A percentile compares a stretch with the other conserved stretches of the same genome.
Evolutionary conservation across 768 basidiomycete species (phyloP).

Genomic region (Suillus subluteus): DNA sequence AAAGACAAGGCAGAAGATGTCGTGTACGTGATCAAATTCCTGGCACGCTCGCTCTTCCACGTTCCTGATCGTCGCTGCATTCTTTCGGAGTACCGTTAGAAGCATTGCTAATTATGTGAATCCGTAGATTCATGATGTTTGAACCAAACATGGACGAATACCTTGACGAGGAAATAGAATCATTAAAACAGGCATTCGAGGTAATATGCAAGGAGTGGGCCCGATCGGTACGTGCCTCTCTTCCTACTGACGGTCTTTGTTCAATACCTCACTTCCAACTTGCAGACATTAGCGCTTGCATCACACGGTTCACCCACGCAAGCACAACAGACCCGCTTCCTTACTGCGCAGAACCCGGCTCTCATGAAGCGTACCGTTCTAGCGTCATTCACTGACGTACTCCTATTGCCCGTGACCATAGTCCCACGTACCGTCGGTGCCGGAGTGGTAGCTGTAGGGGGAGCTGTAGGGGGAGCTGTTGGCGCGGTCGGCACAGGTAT

Average conservation of each 20-base stretch:
- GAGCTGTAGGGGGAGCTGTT: conserved; percentile 65
- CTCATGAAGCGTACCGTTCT: conserved; percentile 91
- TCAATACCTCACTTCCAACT: neutral
- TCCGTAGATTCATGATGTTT: conserved; percentile 85
- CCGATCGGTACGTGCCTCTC: conserved; percentile 51
- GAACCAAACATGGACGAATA: conserved; percentile 98
- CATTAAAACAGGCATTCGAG: conserved; percentile 73
- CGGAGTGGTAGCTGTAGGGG: conserved; percentile 59
- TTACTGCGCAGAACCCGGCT: conserved; percentile 86
- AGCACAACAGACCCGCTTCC: conserved; percentile 59
- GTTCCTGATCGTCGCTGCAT: conserved; percentile 14
- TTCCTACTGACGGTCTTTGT: conserved; percentile 3
- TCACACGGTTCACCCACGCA: conserved; percentile 10
- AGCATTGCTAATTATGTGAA: conserved; percentile 6
- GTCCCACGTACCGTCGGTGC: conserved; percentile 83
- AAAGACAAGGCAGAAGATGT: conserved; percentile 68
- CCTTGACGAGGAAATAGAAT: conserved; percentile 90
- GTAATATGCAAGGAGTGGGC: conserved; percentile 83
- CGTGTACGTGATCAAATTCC: conserved; percentile 54
- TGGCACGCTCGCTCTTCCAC: conserved; percentile 14
- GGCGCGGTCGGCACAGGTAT: conserved; percentile 75
- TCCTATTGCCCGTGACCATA: conserved; percentile 93
- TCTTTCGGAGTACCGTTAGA: conserved; percentile 4
- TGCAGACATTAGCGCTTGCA: conserved; percentile 6
- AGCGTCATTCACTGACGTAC: conserved; percentile 86